These are phyloP conservation scores for Houttuynia cordata DNA, from an alignment of 164 flowering plant genomes.

Conservation along the genomic window DNA sequence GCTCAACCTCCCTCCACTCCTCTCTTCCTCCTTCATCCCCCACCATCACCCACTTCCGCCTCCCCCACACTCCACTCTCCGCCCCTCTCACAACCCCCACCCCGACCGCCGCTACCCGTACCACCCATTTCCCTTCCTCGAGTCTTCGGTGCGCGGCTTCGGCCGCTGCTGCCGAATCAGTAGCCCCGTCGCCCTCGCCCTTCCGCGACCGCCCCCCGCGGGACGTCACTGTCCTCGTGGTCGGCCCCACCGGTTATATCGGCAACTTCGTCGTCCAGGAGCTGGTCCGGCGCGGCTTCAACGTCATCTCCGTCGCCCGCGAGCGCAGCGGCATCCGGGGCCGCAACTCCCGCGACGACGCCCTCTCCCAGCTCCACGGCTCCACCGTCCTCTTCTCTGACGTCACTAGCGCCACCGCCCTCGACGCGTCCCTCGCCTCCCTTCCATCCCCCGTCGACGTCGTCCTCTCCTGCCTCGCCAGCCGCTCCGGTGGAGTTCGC, in stretches of 20 bases:
- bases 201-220: slow-evolving; percentile 54
- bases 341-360: slow-evolving; percentile 44
- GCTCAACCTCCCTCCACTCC: no score
- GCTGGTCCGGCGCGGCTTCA: slow-evolving; percentile 59
- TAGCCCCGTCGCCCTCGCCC: slow-evolving; percentile 18
- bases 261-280: slow-evolving; percentile 81
- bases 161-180: slow-evolving; percentile 19
- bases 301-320: slow-evolving; percentile 74
- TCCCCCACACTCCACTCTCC: not conserved
- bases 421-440: no score
- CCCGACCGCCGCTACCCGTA: not conserved
- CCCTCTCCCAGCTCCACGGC: slow-evolving; percentile 45
- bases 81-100: not conserved
- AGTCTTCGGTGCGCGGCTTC: slow-evolving; percentile 15
- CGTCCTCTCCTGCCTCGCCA: no score
- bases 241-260: slow-evolving; percentile 91
- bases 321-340: slow-evolving; percentile 84
- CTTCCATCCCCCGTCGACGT: no score
- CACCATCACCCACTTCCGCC: not conserved
- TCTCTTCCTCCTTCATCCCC: not conserved
- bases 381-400: slow-evolving; percentile 73
- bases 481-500: no score
- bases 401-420: slow-evolving; percentile 54
- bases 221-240: slow-evolving; percentile 68
- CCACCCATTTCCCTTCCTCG: slow-evolving; percentile 2